Base-by-base conservation (phyloP, 495 filamentous ascomycete species). In the Penicillium pancosmium region DNA sequence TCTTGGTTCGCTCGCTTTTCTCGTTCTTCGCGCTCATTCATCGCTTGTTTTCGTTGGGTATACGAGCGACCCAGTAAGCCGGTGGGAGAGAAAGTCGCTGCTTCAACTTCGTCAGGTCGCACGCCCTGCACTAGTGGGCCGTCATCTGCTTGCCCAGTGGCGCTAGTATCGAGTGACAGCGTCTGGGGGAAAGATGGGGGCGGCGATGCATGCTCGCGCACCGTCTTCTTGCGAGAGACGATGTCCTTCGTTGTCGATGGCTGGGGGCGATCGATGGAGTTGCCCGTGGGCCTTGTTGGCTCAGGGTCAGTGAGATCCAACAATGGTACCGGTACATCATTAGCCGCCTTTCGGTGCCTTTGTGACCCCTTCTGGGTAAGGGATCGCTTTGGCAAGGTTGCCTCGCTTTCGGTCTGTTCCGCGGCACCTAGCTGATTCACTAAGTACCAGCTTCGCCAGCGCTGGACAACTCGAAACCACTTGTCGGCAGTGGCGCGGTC, bases 381-480 rank as follows among this genome's bases (percentile, higher is more conserved):
- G 57, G 59, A 54, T 33, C 54, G 54, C 60, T 40, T 65, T 19
- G 58, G 43, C 34, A 25, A 31, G 18, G 50, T 18, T 31, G 63
- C 21, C 18, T 62, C 61, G 31, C 53, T 55, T 36, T 78, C 73
- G 35, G 73, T 73, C 49, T 75, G 61, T 31, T 72, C 68, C 10
- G 70, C 80, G 53, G 82, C 81, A 40, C 82, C 88, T 73, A 86
- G 79, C 55, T 64, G 73, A 63, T 88, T 85, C 31, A 91, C 85
- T 19, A 97, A 67, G 68, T 96, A 94, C 92, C 92, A 91, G 71
- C 90, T 93, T 55, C 94, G 79, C 93, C 91, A 97, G 46, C 77
- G 74, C 59, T 94, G 90, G 3, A 95, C 80, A 5, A 81, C 78
- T 33, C 78, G 74, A 67, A 90, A 87, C 78, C 91, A 97, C 27